Conservation (phyloP, 257 asterid species). For the Nicotiana attenuata region DNA sequence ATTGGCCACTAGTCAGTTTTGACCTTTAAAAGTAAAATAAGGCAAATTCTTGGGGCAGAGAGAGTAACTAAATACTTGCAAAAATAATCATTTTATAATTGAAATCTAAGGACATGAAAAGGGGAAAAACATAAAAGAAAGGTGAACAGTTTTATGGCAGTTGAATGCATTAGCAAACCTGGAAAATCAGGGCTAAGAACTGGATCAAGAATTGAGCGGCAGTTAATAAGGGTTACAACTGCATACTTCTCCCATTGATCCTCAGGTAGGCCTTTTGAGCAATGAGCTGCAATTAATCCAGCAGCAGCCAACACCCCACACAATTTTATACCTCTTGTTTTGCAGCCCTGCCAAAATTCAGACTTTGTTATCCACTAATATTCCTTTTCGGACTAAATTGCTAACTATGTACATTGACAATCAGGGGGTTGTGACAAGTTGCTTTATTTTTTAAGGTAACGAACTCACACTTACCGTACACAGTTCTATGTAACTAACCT, state of each 20-base stretch:
- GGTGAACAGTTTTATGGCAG: not conserved
- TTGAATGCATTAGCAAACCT: slow-evolving; percentile 36
- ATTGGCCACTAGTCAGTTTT: not conserved
- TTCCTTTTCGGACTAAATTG: not conserved
- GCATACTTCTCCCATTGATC: slow-evolving; percentile 70
- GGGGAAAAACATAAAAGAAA: too few species aligned
- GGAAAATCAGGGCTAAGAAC: slow-evolving; percentile 45
- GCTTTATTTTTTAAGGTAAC: not conserved
- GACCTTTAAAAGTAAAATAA: not conserved
- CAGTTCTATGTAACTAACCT: not conserved
- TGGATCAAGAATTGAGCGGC: slow-evolving; percentile 83
- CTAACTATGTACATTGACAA: not conserved
- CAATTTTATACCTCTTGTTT: slow-evolving; percentile 44
- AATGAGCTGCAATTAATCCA: slow-evolving; percentile 51
- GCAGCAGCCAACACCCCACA: slow-evolving; percentile 61
- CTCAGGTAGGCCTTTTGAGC: slow-evolving; percentile 43
- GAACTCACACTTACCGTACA: not conserved
- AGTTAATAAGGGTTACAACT: slow-evolving; percentile 59
- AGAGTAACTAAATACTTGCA: not conserved
- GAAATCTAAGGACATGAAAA: not conserved
- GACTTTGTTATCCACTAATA: not conserved
- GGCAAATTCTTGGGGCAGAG: not conserved
- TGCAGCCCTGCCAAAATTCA: slow-evolving; percentile 51
- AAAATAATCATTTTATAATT: too few species aligned
- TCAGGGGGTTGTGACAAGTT: not conserved